Base-by-base conservation (phyloP, 805 yeast species). In the Blastobotrys americana region DNA sequence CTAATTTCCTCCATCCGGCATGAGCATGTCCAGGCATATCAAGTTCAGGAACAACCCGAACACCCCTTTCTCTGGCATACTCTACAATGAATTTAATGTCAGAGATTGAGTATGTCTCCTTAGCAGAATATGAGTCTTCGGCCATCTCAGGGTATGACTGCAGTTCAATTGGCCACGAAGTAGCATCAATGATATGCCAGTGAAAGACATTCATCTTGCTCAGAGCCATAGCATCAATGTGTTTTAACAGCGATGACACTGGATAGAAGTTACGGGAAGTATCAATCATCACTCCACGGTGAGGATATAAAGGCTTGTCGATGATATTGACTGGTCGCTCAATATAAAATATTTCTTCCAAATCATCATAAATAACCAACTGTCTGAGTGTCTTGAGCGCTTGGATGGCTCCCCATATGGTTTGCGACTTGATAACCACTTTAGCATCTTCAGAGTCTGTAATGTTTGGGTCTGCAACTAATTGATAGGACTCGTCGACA, bases 1-100 rank as follows among this genome's bases (percentile, higher is more conserved):
- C 62, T 23, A 66, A 48, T 35, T 54, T 56, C 19, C 43, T 47
- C 67, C 67, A 68, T 1, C 72, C 72, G 4, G 68, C 61, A 17
- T 60, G 49, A 6, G 69, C 53, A 49, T 68, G 72, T 1, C 69
- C 72, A 2, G 72, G 72, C 51, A 61, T 43, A 46, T 68, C 72
- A 18, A 68, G 45, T 48, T 68, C 72, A 4, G 72, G 72, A 20
- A 67, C 50, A n/a, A 68, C 56, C 47, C 72, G 54, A 9, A 68
- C 64, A 10, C 71, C 72, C 35, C 66, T 53, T 2, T 34, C 50
- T 16, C 43, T 41, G 3, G 66, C 71, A 53, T 65, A 67, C 5
- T 46, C 45, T 17, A 68, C 58, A 5, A 67, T 44, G 6, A 54
- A 36, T 20, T 37, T 35, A 20, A 68, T 48, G 41, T 66, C 68